Evolutionary conservation across 352 stramenopile species (phyloP), one percentile per base, ranked within the genome.

Genomic region (Phytopythium helicoides): DNA sequence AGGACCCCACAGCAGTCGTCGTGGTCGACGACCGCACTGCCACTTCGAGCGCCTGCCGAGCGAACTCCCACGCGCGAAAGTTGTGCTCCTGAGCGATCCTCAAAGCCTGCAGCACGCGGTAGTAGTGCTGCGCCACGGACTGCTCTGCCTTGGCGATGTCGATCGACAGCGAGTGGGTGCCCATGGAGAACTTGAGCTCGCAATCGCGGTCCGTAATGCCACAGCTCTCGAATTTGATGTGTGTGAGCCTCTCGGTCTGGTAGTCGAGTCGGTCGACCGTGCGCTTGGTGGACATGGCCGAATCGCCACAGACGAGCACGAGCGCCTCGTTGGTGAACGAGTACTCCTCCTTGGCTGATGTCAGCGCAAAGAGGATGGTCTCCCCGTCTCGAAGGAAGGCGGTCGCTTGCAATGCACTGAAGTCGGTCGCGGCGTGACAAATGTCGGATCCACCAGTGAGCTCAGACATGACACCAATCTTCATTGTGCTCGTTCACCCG

Each of bases 151-250:
- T 81, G 33, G 61, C 64, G 39, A 87, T 68, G 41, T 83, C 73
- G 37, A 87, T 83, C 1, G 73, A 85, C 21, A 83, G 55, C 1
- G 15, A 18, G 23, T 71, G 58, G 21, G 23, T 26, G 6, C 68
- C 71, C 33, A 81, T 76, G 19, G 53, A 12, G 44, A 87, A 81
- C 52, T 83, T 85, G 64, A 85, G 71, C 54, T 84, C 69, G 37
- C 70, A 78, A 65, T 84, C 73, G 25, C 69, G 69, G 28, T 84
- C 69, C 21, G 69, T 64, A 26, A 63, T 60, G 18, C 67, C 73
- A 7, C 64, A 60, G 21, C 61, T 81, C 60, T 84, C 73, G 26
- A 81, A 84, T 47, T 64, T 52, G 14, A 84, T 57, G 19, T 74
- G 16, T 1, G 34, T 41, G 39, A 81, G 66, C 1, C 8, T 31